These are phyloP conservation scores for Trametes punicea DNA, from an alignment of 768 basidiomycete genomes.

Conservation along the genomic window DNA sequence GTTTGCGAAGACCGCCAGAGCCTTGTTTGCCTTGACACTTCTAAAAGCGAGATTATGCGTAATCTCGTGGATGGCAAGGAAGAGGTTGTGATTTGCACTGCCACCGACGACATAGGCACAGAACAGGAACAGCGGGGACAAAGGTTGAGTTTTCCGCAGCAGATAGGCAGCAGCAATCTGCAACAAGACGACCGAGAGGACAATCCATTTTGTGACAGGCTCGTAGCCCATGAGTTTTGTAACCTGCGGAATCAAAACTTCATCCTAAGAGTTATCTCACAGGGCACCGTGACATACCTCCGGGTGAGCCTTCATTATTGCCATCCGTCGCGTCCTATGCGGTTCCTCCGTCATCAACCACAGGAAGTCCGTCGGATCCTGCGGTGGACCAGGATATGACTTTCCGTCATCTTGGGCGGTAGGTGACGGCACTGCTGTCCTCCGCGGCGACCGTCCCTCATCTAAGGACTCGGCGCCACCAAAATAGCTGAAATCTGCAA, in stretches of 20 bases:
- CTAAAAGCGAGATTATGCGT: conserved; percentile 96
- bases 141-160: conserved; percentile 65
- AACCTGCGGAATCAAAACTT: conserved; percentile 55
- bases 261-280: too few species aligned
- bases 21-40: conserved; percentile 77
- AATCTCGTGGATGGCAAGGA: conserved; percentile 97
- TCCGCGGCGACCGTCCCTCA: conserved; percentile 45
- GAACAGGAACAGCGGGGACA: conserved; percentile 70
- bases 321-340: conserved; percentile 81
- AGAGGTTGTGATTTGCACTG: conserved; percentile 96
- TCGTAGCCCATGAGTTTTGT: conserved; percentile 97
- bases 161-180: conserved; percentile 65
- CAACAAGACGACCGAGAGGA: conserved; percentile 73
- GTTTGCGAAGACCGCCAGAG: conserved; percentile 88
- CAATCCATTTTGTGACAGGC: conserved; percentile 86
- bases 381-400: conserved; percentile 51
- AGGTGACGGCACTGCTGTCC: conserved; percentile 42
- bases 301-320: conserved; percentile 92
- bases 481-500: conserved; percentile 74
- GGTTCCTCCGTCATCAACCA: conserved; percentile 99
- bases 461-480: conserved; percentile 79
- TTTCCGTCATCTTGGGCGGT: conserved; percentile 43
- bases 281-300: conserved; percentile 51
- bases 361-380: conserved; percentile 83
- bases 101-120: conserved; percentile 86